Evolutionary conservation across 345 rosid genomes (phyloP).

Genomic region (Hevea brasiliensis): DNA sequence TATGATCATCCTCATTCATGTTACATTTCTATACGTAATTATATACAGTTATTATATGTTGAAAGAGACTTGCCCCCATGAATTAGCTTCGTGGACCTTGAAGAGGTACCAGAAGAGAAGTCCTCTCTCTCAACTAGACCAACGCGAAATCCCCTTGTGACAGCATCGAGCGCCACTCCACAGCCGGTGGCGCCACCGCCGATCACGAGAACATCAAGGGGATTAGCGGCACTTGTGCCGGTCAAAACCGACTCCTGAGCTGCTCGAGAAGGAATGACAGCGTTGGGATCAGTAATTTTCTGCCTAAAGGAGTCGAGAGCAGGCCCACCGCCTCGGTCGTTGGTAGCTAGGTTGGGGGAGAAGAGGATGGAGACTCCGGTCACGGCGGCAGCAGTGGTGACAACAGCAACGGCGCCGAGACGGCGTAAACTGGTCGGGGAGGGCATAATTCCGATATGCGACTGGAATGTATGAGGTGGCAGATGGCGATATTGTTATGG

Average conservation of each 20-base stretch:
- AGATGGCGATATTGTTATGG: constrained; percentile 19
- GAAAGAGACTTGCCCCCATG: constrained; percentile 12
- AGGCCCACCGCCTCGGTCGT: constrained; percentile 47
- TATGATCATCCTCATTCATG: too few species aligned
- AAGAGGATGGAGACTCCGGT: constrained; percentile 35
- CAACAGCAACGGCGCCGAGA: constrained; percentile 23
- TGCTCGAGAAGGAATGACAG: constrained; percentile 66
- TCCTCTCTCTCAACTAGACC: constrained; percentile 29
- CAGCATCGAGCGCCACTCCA: constrained; percentile 95
- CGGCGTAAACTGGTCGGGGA: constrained; percentile 61
- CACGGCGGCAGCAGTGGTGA: constrained; percentile 39
- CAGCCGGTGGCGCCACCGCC: constrained; percentile 98
- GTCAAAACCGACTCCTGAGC: constrained; percentile 63
- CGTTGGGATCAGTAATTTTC: constrained; percentile 51
- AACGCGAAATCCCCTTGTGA: constrained; percentile 81
- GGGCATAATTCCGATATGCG: constrained; percentile 40
- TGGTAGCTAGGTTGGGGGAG: constrained; percentile 46
- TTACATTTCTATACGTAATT: too few species aligned
- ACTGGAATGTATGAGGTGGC: constrained; percentile 8
- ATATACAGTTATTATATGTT: too few species aligned
- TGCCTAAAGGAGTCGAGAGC: constrained; percentile 48
- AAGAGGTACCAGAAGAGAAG: background rate
- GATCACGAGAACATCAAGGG: constrained; percentile 82
- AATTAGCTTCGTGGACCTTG: background rate
- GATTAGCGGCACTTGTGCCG: constrained; percentile 51